Percentiles rank a stretch among this genome's conserved stretches.
Conservation (phyloP, 352 stramenopile genomes). For the Bremia lactucae region DNA sequence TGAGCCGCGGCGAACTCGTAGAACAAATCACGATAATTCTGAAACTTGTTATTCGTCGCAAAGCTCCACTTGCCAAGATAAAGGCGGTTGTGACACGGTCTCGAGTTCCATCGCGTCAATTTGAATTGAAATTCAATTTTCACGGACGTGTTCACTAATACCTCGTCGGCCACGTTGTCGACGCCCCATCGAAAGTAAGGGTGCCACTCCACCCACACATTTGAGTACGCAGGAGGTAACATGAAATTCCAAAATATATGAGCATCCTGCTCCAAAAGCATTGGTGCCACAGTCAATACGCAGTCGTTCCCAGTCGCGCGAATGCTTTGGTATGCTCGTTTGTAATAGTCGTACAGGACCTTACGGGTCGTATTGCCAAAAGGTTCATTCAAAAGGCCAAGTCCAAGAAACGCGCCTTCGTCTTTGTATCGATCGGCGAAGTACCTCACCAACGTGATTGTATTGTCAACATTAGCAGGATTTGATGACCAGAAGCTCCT, state of each 20-base stretch:
- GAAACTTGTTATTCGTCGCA: slow-evolving; percentile 41
- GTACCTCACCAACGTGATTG: slow-evolving; percentile 31
- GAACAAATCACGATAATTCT: slow-evolving; percentile 25
- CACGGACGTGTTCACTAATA: slow-evolving; percentile 35
- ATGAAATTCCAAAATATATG: slow-evolving; percentile 42
- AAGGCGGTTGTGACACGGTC: slow-evolving; percentile 25
- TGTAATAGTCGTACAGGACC: slow-evolving; percentile 71
- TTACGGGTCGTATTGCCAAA: slow-evolving; percentile 34
- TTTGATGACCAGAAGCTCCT: slow-evolving; percentile 39
- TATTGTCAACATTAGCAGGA: slow-evolving; percentile 49
- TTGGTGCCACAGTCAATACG: slow-evolving; percentile 39
- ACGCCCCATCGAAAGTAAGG: slow-evolving; percentile 47
- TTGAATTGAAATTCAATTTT: slow-evolving; percentile 31
- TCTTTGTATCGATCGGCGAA: slow-evolving; percentile 23
- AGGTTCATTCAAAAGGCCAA: slow-evolving; percentile 64
- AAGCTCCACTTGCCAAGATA: slow-evolving; percentile 44
- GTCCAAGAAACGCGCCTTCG: slow-evolving; percentile 57
- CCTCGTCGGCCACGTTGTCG: slow-evolving; percentile 33
- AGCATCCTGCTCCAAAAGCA: slow-evolving; percentile 44
- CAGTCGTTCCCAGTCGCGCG: slow-evolving; percentile 51
- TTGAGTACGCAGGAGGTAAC: slow-evolving; percentile 29
- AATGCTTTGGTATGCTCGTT: slow-evolving; percentile 51
- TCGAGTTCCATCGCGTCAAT: slow-evolving; percentile 29
- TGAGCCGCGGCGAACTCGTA: slow-evolving; percentile 43
- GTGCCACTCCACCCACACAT: slow-evolving; percentile 33